phyloP scores from a whole-genome alignment of 345 rosid species.

The Aquilaria malaccensis region DNA sequence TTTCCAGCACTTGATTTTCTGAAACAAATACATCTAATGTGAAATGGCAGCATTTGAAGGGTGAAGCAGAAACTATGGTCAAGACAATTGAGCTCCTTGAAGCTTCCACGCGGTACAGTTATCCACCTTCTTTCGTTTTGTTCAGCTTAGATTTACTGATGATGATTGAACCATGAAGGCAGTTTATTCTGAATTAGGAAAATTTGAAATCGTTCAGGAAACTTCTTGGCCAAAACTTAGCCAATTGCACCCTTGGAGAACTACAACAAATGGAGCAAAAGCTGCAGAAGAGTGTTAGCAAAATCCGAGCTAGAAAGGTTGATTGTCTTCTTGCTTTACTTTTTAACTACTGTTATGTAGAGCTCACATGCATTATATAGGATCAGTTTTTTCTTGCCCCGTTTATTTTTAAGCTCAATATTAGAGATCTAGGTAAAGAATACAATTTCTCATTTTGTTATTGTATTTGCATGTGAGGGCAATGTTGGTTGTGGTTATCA shows the following conservation, averaged over 20 bases:
- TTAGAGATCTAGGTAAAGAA: too few species aligned
- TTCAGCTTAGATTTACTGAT: background rate
- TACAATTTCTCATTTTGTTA: too few species aligned
- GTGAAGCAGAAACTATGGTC: conserved; percentile 61
- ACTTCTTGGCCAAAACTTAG: conserved; percentile 51
- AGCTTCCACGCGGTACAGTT: conserved; percentile 52
- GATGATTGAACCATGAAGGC: background rate
- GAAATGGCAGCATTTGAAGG: conserved; percentile 61
- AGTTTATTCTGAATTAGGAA: background rate
- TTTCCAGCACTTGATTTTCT: background rate
- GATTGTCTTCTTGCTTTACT: background rate
- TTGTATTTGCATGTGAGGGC: too few species aligned
- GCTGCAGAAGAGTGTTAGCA: conserved; percentile 48
- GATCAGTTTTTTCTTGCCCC: too few species aligned
- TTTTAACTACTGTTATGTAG: too few species aligned
- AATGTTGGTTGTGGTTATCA: too few species aligned
- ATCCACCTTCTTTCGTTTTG: background rate
- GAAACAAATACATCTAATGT: background rate
- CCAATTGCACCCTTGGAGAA: conserved; percentile 46
- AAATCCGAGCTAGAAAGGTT: conserved; percentile 56
- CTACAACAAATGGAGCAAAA: conserved; percentile 56
- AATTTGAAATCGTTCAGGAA: conserved; percentile 24
- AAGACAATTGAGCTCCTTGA: conserved; percentile 82
- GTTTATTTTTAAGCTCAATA: too few species aligned
- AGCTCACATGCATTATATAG: too few species aligned